These are phyloP conservation scores for Tricholoma terreum DNA, from an alignment of 768 basidiomycete genomes.

Conservation along the genomic window DNA sequence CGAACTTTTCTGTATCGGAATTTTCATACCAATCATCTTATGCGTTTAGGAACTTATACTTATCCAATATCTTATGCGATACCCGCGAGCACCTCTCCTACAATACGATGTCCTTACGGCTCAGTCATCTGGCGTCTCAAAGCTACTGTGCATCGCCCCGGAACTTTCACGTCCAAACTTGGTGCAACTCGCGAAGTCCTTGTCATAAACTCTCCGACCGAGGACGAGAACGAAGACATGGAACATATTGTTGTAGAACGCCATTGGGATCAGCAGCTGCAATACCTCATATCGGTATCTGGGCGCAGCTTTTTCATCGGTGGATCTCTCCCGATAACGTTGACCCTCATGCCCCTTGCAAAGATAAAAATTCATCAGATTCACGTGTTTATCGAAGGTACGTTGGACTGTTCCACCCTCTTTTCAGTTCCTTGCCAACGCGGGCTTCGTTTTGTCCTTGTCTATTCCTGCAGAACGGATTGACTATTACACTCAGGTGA, in stretches of 20 bases:
- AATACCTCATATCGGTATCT: slow-evolving; percentile 73
- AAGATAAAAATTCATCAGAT: slow-evolving; percentile 82
- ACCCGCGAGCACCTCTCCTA: slow-evolving; percentile 76
- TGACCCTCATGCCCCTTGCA: slow-evolving; percentile 79
- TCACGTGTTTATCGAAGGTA: slow-evolving; percentile 78
- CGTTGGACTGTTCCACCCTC: slow-evolving; percentile 12
- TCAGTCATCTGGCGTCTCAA: slow-evolving; percentile 76
- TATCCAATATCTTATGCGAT: slow-evolving; percentile 93
- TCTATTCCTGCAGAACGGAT: slow-evolving; percentile 56
- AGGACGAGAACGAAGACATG: slow-evolving; percentile 82
- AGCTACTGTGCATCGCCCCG: slow-evolving; percentile 80
- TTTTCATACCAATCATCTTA: neutral
- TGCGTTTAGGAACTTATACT: slow-evolving; percentile 74
- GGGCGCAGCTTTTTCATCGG: slow-evolving; percentile 82
- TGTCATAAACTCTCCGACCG: slow-evolving; percentile 71
- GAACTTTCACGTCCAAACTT: slow-evolving; percentile 73
- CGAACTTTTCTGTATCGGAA: slow-evolving; percentile 11
- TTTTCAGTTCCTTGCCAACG: neutral
- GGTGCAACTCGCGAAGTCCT: slow-evolving; percentile 67
- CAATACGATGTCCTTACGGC: slow-evolving; percentile 71
- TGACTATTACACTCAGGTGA: slow-evolving; percentile 73
- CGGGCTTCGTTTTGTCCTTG: neutral
- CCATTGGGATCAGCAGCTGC: slow-evolving; percentile 87
- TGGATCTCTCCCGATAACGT: slow-evolving; percentile 71
- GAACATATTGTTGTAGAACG: slow-evolving; percentile 81